These are phyloP conservation scores for Orbilia brochopaga DNA, from an alignment of 2,329 filamentous ascomycete genomes.

Conservation along the genomic window DNA sequence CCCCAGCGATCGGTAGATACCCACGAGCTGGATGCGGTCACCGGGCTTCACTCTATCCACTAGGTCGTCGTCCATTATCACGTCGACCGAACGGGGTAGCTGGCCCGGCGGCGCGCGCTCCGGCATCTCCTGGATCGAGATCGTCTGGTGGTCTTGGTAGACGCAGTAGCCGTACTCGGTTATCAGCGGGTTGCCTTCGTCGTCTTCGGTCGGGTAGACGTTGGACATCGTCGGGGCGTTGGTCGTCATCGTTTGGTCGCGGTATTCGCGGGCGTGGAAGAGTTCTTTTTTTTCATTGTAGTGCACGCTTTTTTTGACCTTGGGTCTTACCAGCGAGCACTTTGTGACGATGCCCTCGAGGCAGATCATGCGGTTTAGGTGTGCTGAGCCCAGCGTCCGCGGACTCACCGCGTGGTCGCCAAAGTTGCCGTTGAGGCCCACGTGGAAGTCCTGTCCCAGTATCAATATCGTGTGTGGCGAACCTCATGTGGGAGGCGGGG, in stretches of 20 bases:
- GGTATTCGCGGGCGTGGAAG: conserved; percentile 88
- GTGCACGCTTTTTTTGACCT: conserved; percentile 89
- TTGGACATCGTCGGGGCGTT: conserved; percentile 81
- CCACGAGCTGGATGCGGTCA: conserved; percentile 95
- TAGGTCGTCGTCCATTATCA: conserved; percentile 94
- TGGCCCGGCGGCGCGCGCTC: conserved; percentile 94
- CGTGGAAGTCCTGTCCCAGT: conserved; percentile 72
- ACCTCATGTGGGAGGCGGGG: not conserved
- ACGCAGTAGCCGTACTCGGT: conserved; percentile 97
- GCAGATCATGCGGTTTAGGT: conserved; percentile 96
- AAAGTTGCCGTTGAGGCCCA: conserved; percentile 95
- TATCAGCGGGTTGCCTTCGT: conserved; percentile 85
- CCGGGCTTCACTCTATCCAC: conserved; percentile 95
- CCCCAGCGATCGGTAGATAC: conserved; percentile 89
- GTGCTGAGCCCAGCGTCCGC: conserved; percentile 82
- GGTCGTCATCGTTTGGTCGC: conserved; percentile 93
- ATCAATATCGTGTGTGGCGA: conserved; percentile 12
- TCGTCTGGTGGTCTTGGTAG: conserved; percentile 94
- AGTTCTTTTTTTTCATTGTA: conserved; percentile 86
- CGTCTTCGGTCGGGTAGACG: conserved; percentile 58
- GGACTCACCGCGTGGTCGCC: conserved; percentile 95
- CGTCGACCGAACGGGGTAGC: conserved; percentile 91
- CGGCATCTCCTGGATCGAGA: conserved; percentile 99
- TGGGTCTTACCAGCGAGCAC: conserved; percentile 91
- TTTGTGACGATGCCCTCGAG: conserved; percentile 97